Evolutionary conservation across 441 rosid genomes (phyloP).

Genomic region (Adansonia gregorii): DNA sequence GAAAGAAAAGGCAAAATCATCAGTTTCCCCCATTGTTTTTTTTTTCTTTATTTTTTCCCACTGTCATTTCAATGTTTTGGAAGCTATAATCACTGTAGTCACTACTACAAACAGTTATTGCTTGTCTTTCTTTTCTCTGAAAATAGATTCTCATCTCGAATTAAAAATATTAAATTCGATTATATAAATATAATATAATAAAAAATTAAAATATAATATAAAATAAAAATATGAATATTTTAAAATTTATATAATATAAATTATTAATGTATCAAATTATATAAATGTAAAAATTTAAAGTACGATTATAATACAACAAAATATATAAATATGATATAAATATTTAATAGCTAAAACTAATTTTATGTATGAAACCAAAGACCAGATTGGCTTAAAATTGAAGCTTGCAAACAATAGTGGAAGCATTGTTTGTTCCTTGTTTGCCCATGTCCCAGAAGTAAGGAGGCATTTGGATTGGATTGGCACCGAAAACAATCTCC

Average conservation of each 20-base stretch:
- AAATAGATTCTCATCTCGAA: neutral
- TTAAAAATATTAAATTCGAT: too few relatives aligned
- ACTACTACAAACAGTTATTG: neutral
- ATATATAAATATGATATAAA: too few relatives aligned
- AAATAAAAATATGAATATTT: too few relatives aligned
- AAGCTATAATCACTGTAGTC: slow-evolving; percentile 5
- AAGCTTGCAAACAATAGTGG: slow-evolving; percentile 20
- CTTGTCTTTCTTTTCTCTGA: neutral
- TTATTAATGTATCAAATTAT: too few relatives aligned
- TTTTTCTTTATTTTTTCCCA: neutral
- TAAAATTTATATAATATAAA: too few relatives aligned
- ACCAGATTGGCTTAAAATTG: slow-evolving; percentile 19
- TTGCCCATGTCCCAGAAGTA: neutral
- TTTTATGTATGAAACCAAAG: neutral
- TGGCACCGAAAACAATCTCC: neutral
- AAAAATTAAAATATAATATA: too few relatives aligned
- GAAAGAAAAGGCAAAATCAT: slow-evolving; percentile 15
- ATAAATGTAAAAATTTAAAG: too few relatives aligned
- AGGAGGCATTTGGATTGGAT: neutral
- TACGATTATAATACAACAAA: too few relatives aligned
- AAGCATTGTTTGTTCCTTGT: slow-evolving; percentile 2
- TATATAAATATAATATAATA: too few relatives aligned
- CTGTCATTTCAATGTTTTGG: slow-evolving; percentile 23
- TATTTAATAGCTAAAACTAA: too few relatives aligned
- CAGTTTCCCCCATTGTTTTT: slow-evolving; percentile 1